These are phyloP conservation scores for Cucurbita ficifolia DNA, from an alignment of 306 rosid species.

Conservation along the genomic window DNA sequence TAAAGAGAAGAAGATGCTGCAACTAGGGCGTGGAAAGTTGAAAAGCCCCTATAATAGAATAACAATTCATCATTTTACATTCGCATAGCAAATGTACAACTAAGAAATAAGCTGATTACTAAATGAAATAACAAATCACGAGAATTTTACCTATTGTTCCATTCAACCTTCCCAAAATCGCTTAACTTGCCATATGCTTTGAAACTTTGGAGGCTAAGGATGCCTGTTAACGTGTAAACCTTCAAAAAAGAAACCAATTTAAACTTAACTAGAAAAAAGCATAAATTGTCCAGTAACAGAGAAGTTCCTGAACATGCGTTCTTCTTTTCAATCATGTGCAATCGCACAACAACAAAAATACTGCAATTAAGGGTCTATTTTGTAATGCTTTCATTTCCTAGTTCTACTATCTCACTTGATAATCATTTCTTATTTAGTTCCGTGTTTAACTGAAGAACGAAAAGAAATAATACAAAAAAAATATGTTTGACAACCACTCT, in stretches of 20 bases:
- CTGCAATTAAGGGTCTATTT: not conserved
- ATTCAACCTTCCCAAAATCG: slow-evolving; percentile 46
- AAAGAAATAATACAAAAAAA: not conserved
- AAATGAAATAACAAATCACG: slow-evolving; percentile 4
- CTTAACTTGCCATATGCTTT: slow-evolving; percentile 37
- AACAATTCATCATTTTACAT: not conserved
- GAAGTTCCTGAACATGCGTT: not conserved
- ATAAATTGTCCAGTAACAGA: not conserved
- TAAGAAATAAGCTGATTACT: slow-evolving; percentile 4
- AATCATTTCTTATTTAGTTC: not conserved
- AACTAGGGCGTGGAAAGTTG: slow-evolving; percentile 73
- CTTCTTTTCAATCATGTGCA: not conserved
- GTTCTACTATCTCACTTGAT: not conserved
- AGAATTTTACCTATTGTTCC: slow-evolving; percentile 75
- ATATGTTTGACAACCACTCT: not conserved
- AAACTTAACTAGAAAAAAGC: not conserved
- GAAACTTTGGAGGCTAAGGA: slow-evolving; percentile 34
- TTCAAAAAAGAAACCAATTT: slow-evolving; percentile 25
- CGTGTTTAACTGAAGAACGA: not conserved
- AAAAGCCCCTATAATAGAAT: slow-evolving; percentile 61
- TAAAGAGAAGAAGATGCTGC: slow-evolving; percentile 53
- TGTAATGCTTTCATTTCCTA: not conserved
- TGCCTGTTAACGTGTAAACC: slow-evolving; percentile 56
- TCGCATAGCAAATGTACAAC: slow-evolving; percentile 2
- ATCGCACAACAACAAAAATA: not conserved